Evolutionary conservation across 768 basidiomycete species (phyloP), one percentile per base, ranked within the genome.

Genomic region (Boletus rubroflammeus): DNA sequence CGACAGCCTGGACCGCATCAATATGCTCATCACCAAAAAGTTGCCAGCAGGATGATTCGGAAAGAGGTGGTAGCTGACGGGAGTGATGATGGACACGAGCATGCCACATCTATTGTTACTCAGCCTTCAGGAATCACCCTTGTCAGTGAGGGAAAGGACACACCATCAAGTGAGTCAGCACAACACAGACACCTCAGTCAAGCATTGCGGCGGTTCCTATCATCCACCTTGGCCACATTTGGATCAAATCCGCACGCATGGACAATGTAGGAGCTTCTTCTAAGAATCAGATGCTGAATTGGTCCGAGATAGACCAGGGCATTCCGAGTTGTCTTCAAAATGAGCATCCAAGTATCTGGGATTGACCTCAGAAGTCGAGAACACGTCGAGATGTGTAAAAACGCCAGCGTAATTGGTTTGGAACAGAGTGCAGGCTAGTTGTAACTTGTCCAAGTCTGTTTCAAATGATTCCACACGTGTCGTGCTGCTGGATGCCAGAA

Each of bases 161-260:
- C 19, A 61, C 60, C 34, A 19, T 10, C 5, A 15, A 2, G 1
- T 23, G 11, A 19, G 11, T 36, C 15, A 19, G 19, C 6, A 32
- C 54, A 48, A 36, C 5, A 23, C 28, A 61, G 40, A 28, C 51
- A 56, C 29, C 5, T 35, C 28, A 60, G 28, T 44, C 54, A 51
- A 34, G 60, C 60, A 36, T 61, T 56, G 15, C 43, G 60, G 10
- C 23, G 44, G 26, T 61, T 53, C 60, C 56, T 53, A 34, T 61
- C 54, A 39, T 39, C 54, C 11, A n/a, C 39, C 6, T 35, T 59
- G 14, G 53, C 53, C 6, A 47, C 45, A 11, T 34, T 46, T 7
- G 58, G 54, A 32, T 61, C 54, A 23, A 53, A 21, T 2, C 54
- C 54, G n/a, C 59, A 55, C 3, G 54, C 53, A 14, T 28, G 45